Evolutionary conservation across 164 flowering plant species (phyloP), one percentile per base, ranked within the genome.

Genomic region (Echeveria elegans): DNA sequence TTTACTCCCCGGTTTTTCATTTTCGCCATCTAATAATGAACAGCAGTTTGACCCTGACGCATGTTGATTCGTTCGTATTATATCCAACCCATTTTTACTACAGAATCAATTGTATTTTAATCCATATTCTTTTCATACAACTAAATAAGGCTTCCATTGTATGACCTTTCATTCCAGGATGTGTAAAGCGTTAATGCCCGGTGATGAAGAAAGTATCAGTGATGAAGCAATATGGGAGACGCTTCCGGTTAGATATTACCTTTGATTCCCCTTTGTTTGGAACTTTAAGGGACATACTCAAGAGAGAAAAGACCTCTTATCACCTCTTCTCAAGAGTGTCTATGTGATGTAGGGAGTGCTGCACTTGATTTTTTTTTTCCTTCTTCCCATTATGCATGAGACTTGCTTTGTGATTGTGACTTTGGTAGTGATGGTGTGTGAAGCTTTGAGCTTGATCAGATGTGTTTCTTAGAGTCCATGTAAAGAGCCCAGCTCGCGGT

Each of bases 141-240:
- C 59, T 10, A 53, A 24, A 8, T 24, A 9, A 12, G 59, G 59
- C 59, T 24, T 29, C 15, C 24, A 23, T 26, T 53, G 11, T 7
- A 40, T n/a, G 24, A 19, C 0, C 72, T 30, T 65, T 6, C 5
- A 67, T 4, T 52, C 18, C 73, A 93, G 98, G 78, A 89, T 89
- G 96, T 93, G 98, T 70, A 81, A 82, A 80, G 92, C 97, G 67
- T 71, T 93, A 71, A 82, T 93, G 85, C 98, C 98, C n/a, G 97
- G 96, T 53, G 97, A 93, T 76, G 94, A 90, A 56, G 97, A 88
- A 71, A 85, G 82, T 88, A 78, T 88, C 82, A 86, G 76, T 76
- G 94, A 90, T 78, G 96, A 90, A 73, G 88, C 88, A 63, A 84
- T 93, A 78, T 87, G 94, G 97, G 98, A 93, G 77, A 85, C 94